These are phyloP conservation scores for Penicillium rolfsii DNA, from an alignment of 2,329 filamentous ascomycete genomes.

Conservation along the genomic window DNA sequence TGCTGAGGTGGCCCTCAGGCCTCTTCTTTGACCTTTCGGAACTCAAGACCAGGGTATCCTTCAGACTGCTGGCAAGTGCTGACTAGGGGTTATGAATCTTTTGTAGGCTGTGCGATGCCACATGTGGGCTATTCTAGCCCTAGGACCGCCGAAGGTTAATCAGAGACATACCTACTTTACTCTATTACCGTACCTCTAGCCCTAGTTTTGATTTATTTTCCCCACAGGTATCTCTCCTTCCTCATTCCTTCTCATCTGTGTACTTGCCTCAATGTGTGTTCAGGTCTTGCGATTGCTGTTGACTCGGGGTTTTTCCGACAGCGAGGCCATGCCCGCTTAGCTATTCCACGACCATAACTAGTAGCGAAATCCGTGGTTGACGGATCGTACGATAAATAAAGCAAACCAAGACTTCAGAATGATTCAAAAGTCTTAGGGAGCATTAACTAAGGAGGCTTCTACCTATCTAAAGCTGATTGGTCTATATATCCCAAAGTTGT, in stretches of 20 bases:
- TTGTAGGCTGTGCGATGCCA: neutral
- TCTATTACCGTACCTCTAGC: neutral
- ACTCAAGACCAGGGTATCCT: neutral
- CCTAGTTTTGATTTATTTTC: neutral
- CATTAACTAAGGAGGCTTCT: no score
- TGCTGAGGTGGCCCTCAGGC: neutral
- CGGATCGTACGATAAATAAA: no score
- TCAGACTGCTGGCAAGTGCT: neutral
- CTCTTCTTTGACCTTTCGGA: neutral
- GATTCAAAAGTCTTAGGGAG: no score
- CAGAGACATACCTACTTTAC: neutral
- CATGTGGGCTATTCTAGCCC: neutral
- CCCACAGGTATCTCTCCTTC: neutral
- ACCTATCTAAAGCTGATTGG: no score
- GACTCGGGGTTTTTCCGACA: neutral
- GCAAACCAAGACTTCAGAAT: no score
- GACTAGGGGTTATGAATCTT: neutral
- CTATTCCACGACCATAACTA: no score
- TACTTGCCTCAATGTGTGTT: neutral
- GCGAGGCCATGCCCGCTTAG: neutral
- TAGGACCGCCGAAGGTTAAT: neutral
- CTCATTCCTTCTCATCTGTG: neutral
- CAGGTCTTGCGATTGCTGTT: neutral
- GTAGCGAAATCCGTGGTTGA: no score
- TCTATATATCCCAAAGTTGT: no score